Evolutionary conservation across 2,329 filamentous ascomycete species (phyloP), one percentile per base, ranked within the genome.

Genomic region (Pezicula radicicola): DNA sequence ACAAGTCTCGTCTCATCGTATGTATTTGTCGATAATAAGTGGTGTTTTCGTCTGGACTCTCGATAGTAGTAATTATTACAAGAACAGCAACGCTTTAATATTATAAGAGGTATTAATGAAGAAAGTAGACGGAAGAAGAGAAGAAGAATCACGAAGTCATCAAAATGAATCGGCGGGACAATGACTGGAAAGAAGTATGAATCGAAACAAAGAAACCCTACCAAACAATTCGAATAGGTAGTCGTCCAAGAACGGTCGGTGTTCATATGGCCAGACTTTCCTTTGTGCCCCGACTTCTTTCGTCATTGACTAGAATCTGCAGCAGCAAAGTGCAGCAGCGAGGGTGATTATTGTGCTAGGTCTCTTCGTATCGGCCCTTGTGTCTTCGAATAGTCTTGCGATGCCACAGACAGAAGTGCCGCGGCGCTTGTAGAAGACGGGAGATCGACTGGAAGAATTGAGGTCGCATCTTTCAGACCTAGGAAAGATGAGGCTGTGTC

Each of bases 31-130:
- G 18, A 42, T 35, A 42, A 30, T 46, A 19, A n/a, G 28, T 36
- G 19, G 21, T 33, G 35, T 42, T 49, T 30, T 49, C 40, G 33
- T 33, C 25, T 46, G 36, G 35, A 19, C 43, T 19, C 40, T 41
- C 28, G 25, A n/a, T 27, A 37, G 33, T 27, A 40, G 16, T 46
- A 30, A 39, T 19, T 48, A 16, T 39, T 39, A 37, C 46, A 60
- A 52, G 52, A 58, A 62, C 47, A 57, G 55, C 70, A 74, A 66
- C 16, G 16, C 55, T 56, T 46, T 36, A 18, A 45, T 35, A 46
- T 28, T 41, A 44, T 43, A 49, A 25, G 25, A 71, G 70, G 70
- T 71, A 70, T 60, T 67, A 66, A 64, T 72, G 66, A 72, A 68
- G 57, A 59, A 49, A 43, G 45, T 40, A 54, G 40, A 47, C 40